Base-by-base conservation (phyloP, 805 yeast genomes). In the Hermanozyma aechmeae region DNA sequence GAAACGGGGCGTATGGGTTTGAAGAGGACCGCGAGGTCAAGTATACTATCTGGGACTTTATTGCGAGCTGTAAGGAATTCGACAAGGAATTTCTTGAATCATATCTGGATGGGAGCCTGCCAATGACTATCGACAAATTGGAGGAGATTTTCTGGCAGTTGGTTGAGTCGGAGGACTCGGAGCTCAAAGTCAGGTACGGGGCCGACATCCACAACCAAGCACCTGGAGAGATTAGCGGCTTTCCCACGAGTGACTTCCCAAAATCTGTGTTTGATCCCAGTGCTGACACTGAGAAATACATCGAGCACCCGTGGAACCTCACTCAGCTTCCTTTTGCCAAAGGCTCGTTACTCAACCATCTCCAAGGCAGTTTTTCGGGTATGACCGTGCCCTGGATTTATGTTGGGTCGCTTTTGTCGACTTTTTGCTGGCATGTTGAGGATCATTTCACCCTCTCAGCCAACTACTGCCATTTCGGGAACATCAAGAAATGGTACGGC, bases 361-460 rank as follows among this genome's bases (percentile, higher is more conserved):
- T 80, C 32, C 71, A 72, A 32, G 69, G 73, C 13, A 68, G 73
- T 18, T 80, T 89, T 2, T 79, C 95, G 0, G 97, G 97, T 1
- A 87, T 87, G 85, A 86, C 96, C 0, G 71, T 82, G 13, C 97
- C 97, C 0, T 87, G 97, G 97, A 68, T 86, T 3, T 87, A 87
- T 46, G 74, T 87, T 11, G 97, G 97, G 0, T 83, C 93, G 29
- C 64, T 84, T 28, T 76, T 85, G 44, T 80, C 94, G 2, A 84
- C 96, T 1, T 89, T 89, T 49, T 87, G 97, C 53, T 89, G 96
- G 96, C 96, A 89, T 51, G 79, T 82, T 34, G 97, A 87, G 46
- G 97, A 87, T 52, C 96, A 89, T 49, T 85, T 82, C 49, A 83
- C 96, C 0, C 64, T 84, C 36, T 81, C 94, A 28, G 87, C 93